Conservation (phyloP, 108 stramenopile species). For the Cylindrotheca fusiformis region DNA sequence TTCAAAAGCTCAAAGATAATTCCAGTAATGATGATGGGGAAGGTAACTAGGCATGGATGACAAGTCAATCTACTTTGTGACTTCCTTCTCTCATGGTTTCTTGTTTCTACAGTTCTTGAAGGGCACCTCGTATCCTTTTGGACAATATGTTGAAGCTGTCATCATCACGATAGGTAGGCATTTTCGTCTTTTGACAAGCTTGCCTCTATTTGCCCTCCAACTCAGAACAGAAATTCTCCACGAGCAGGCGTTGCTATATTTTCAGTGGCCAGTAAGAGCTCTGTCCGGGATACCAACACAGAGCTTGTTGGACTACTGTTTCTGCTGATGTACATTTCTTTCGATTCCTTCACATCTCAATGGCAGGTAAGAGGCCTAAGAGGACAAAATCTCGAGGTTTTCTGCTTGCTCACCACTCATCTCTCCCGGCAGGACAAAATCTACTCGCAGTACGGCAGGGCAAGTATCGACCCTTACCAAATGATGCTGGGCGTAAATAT, state of each 20-base stretch:
- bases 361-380: slow-evolving; percentile 68
- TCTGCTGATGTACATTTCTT: slow-evolving; percentile 90
- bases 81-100: not conserved
- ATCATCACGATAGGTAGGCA: slow-evolving; percentile 78
- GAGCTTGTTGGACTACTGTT: slow-evolving; percentile 89
- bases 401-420: not conserved
- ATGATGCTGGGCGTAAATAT: slow-evolving; percentile 99
- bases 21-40: slow-evolving; percentile 99
- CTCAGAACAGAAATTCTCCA: not conserved
- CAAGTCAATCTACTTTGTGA: slow-evolving; percentile 17
- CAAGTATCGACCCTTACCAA: slow-evolving; percentile 91
- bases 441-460: slow-evolving; percentile 88
- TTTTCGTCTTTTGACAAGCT: no score
- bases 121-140: slow-evolving; percentile 82
- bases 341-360: slow-evolving; percentile 98
- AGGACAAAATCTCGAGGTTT: not conserved
- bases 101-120: slow-evolving; percentile 49
- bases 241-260: slow-evolving; percentile 82
- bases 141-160: slow-evolving; percentile 90
- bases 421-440: slow-evolving; percentile 74
- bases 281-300: slow-evolving; percentile 49
- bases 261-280: slow-evolving; percentile 65
- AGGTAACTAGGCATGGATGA: not conserved
- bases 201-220: no score
- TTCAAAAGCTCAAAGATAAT: slow-evolving; percentile 98